phyloP scores from a whole-genome alignment of 1,284 basidiomycete species.

The Ceratobasidium sp. region DNA sequence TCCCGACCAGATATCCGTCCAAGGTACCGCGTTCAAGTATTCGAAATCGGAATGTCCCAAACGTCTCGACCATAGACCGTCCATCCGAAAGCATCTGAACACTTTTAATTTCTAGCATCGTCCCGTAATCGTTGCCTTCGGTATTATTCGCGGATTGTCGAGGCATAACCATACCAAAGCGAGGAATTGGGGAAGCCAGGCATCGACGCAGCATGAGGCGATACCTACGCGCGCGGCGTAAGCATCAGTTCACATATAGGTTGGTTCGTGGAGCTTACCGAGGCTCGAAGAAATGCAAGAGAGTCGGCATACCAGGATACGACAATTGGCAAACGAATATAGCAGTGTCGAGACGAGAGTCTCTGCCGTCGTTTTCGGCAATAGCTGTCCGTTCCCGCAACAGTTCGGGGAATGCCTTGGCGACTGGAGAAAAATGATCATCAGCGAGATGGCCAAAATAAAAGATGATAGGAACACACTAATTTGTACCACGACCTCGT shows the following conservation, averaged over 20 bases:
- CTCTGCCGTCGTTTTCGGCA: slow-evolving; percentile 76
- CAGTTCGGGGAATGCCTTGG: slow-evolving; percentile 65
- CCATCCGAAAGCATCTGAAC: slow-evolving; percentile 91
- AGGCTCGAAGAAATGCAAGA: slow-evolving; percentile 92
- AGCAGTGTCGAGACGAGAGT: slow-evolving; percentile 81
- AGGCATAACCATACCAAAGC: slow-evolving; percentile 91
- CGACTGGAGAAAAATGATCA: slow-evolving; percentile 57
- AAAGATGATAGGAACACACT: slow-evolving; percentile 58
- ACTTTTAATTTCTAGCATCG: slow-evolving; percentile 87
- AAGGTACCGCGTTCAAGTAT: slow-evolving; percentile 79
- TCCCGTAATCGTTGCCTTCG: slow-evolving; percentile 75
- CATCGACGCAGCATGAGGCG: slow-evolving; percentile 93
- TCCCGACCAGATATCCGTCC: slow-evolving; percentile 89
- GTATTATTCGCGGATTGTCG: slow-evolving; percentile 52
- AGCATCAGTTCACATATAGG: slow-evolving; percentile 45
- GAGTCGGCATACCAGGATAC: slow-evolving; percentile 88
- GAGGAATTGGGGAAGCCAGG: slow-evolving; percentile 73
- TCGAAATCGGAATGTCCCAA: slow-evolving; percentile 83
- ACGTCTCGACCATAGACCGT: slow-evolving; percentile 85
- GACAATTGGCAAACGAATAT: slow-evolving; percentile 89
- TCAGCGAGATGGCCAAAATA: slow-evolving; percentile 25
- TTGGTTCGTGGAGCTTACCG: slow-evolving; percentile 54
- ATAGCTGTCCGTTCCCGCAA: slow-evolving; percentile 63
- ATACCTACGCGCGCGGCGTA: slow-evolving; percentile 56
- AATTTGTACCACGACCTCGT: slow-evolving; percentile 71